Evolutionary conservation across 768 basidiomycete species (phyloP), one percentile per base, ranked within the genome.

Genomic region (Russula foetens): DNA sequence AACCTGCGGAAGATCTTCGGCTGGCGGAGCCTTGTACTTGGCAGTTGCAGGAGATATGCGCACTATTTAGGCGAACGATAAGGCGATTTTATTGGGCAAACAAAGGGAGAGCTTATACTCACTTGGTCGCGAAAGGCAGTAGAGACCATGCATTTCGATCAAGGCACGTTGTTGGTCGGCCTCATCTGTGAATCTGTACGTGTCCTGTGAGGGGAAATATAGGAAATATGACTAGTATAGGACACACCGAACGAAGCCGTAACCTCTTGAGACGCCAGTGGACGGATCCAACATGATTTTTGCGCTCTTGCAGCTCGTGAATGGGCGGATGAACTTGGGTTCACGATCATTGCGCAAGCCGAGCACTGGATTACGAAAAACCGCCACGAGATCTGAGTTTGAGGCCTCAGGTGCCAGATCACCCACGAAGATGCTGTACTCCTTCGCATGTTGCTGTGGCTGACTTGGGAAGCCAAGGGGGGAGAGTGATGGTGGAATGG

Each of bases 241-340:
- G 23, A 72, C 81, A 54, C 62, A 86, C 89, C 94, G 81, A 41
- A 97, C 93, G 69, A 96, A 96, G 29, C 93, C 93, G 72, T 95
- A 96, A 4, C 93, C 93, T 63, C 91, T 80, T 29, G 90, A 92
- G 23, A 92, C 83, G 19, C 92, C 92, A 5, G 92, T 92, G 23
- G 87, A 82, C 2, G 93, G 92, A 71, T 94, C 92, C 50, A 92
- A 76, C 92, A 94, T 94, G 65, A 92, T 96, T 76, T 93, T 94
- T 31, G 94, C 94, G 71, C 92, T 94, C 77, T 92, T 93, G 75
- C 92, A 94, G 71, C 91, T 94, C 39, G 84, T 73, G 75, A 96
- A 97, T 2, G 92, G 90, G 8, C 85, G 81, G 56, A 95, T 92
- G 65, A 92, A 89, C 71, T 90, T 90, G 21, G 92, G 91, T 71